Evolutionary conservation across 2,329 filamentous ascomycete genomes (phyloP).

Genomic region (Metarhizium rileyi): DNA sequence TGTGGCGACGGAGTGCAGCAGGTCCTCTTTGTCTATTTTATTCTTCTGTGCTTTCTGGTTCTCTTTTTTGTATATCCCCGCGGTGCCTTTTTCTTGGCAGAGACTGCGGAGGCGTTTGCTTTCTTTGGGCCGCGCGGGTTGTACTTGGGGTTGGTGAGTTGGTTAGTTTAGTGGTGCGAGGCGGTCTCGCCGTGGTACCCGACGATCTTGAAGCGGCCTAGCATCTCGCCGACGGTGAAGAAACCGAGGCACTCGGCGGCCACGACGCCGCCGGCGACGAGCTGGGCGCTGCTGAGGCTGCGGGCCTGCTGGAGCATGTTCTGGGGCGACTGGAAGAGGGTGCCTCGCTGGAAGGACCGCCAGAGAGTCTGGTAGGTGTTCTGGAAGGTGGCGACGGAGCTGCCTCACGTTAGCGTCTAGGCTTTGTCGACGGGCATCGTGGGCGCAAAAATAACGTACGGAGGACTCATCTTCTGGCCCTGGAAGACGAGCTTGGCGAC

Average conservation of each 20-base stretch:
- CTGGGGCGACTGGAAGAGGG: slow-evolving; percentile 46
- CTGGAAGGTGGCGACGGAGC: slow-evolving; percentile 74
- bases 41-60: too few species aligned
- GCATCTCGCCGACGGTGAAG: slow-evolving; percentile 96
- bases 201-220: slow-evolving; percentile 89
- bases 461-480: slow-evolving; percentile 84
- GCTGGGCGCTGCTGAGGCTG: slow-evolving; percentile 60
- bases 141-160: too few species aligned
- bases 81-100: too few species aligned
- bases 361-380: slow-evolving; percentile 69
- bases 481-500: slow-evolving; percentile 79
- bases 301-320: slow-evolving; percentile 48
- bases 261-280: slow-evolving; percentile 66
- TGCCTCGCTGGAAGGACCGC: slow-evolving; percentile 58
- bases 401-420: slow-evolving; percentile 26
- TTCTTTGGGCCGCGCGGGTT: too few species aligned
- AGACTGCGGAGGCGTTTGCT: too few species aligned
- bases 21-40: too few species aligned
- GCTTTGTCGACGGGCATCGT: slow-evolving; percentile 6
- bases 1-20: too few species aligned
- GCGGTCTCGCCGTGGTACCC: slow-evolving; percentile 72
- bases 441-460: slow-evolving; percentile 51
- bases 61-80: too few species aligned
- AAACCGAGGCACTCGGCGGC: slow-evolving; percentile 84
- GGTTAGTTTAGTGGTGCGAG: slow-evolving; percentile 43